Base-by-base conservation (phyloP, 768 basidiomycete genomes). In the Hortiboletus flavorubellus region DNA sequence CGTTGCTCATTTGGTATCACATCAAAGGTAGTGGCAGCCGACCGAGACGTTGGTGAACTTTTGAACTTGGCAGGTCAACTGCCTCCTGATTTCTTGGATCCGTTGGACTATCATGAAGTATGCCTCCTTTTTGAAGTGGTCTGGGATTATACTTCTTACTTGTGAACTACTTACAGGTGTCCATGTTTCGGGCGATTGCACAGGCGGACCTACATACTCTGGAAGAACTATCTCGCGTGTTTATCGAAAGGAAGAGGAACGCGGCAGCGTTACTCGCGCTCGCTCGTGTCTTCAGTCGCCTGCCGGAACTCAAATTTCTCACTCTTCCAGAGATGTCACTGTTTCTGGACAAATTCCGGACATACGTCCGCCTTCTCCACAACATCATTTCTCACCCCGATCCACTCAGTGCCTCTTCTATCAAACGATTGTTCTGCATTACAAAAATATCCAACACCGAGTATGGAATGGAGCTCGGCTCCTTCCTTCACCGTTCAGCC, bases 21-120 rank as follows among this genome's bases (percentile, higher is more conserved):
- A 8, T 40, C 31, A 2, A 51, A 51, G 23, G 48, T 47, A 11
- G 41, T 59, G 21, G 37, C 44, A 8, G 38, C 18, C 5, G 41
- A 60, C 23, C 38, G 33, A 30, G 29, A 46, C 6, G 43, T 68
- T 11, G 9, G 12, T 10, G 35, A 51, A n/a, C 60, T 78, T 12
- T 49, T 77, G 26, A 62, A 56, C 0, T 61, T 71, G 37, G 65
- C 70, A 0, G 43, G 8, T 37, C 35, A 61, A 35, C 37, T 66
- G 16, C 55, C 58, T 5, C 26, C 5, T 5, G 26, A 26, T 26
- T 26, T 26, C 26, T 26, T 26, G 26, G 26, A 26, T 26, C 47
- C 42, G 0, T 33, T 44, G 9, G 56, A 55, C 12, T 37, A 26
- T 5, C n/a, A 55, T 16, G 58, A 65, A 35, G 66, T 67, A 51